phyloP scores from a whole-genome alignment of 352 stramenopile species.

The Phytophthora fragariae region DNA sequence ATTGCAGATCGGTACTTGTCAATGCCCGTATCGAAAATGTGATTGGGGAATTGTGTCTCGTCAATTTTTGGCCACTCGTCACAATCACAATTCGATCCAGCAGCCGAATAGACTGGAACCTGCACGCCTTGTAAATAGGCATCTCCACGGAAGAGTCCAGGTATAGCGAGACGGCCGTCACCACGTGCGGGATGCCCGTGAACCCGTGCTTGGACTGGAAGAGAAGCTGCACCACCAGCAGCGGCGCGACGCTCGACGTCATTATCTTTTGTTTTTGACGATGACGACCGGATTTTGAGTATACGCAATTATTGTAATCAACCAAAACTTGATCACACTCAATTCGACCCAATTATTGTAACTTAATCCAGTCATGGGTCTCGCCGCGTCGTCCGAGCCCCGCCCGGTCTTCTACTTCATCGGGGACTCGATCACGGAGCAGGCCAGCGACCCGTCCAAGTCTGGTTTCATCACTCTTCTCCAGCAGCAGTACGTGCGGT shows the following conservation, averaged over 20 bases:
- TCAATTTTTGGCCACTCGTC: too few relatives aligned
- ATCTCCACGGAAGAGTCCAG: constrained; percentile 21
- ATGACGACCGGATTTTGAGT: too few relatives aligned
- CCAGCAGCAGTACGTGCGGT: constrained; percentile 55
- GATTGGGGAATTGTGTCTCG: not conserved
- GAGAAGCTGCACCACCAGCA: constrained; percentile 11
- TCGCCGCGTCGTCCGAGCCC: constrained; percentile 19
- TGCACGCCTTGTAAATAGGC: not conserved
- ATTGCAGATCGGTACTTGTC: not conserved
- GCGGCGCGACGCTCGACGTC: too few relatives aligned
- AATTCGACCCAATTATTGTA: too few relatives aligned
- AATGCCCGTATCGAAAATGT: not conserved
- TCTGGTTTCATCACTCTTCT: constrained; percentile 49
- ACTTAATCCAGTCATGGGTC: constrained; percentile 10
- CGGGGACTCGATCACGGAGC: constrained; percentile 74
- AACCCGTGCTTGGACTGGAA: constrained; percentile 10
- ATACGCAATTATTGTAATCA: too few relatives aligned
- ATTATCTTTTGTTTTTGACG: too few relatives aligned
- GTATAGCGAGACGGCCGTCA: constrained; percentile 7
- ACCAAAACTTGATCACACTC: too few relatives aligned
- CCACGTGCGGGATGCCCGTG: constrained; percentile 11
- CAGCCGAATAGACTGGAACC: constrained; percentile 1
- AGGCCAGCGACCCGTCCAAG: constrained; percentile 36
- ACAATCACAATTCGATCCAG: constrained; percentile 3
- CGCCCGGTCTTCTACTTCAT: constrained; percentile 52